Percentiles rank a stretch among this genome's conserved stretches.
phyloP scores from a whole-genome alignment of 352 stramenopile species.

The Globisporangium polare region DNA sequence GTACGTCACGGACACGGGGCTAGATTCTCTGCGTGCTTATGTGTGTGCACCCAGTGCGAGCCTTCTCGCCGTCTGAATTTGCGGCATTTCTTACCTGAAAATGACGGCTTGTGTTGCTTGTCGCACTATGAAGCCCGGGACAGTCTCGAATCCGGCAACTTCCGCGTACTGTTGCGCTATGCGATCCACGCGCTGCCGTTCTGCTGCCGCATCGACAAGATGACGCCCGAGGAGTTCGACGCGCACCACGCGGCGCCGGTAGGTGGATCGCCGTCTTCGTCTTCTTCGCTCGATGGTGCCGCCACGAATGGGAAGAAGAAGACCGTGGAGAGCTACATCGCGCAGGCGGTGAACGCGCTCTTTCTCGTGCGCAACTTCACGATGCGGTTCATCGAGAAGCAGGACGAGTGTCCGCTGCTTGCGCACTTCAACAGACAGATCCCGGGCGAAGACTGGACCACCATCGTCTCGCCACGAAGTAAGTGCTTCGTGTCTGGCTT shows the following conservation, averaged over 20 bases:
- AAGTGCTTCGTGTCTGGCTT: slow-evolving; percentile 3
- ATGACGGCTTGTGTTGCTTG: too few relatives aligned
- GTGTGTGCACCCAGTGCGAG: neutral
- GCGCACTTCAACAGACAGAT: slow-evolving; percentile 54
- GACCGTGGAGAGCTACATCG: slow-evolving; percentile 38
- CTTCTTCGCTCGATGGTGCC: neutral
- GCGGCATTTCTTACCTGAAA: too few relatives aligned
- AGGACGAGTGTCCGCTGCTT: slow-evolving; percentile 56
- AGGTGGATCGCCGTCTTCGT: neutral
- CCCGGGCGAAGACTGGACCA: slow-evolving; percentile 23
- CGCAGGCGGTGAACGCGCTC: slow-evolving; percentile 61
- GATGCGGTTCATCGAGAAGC: slow-evolving; percentile 70
- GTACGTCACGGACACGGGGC: slow-evolving; percentile 22
- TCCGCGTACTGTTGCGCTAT: slow-evolving; percentile 64
- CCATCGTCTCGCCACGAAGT: slow-evolving; percentile 27
- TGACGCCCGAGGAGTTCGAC: slow-evolving; percentile 46
- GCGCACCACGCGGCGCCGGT: slow-evolving; percentile 20
- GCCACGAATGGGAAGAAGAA: slow-evolving; percentile 29
- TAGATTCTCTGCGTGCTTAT: neutral
- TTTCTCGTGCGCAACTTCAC: slow-evolving; percentile 72
- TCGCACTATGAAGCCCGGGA: slow-evolving; percentile 38
- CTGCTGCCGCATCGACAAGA: slow-evolving; percentile 49
- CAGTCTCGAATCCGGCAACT: slow-evolving; percentile 69
- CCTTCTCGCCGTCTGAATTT: too few relatives aligned
- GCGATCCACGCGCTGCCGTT: slow-evolving; percentile 52